Percentiles rank a stretch among this genome's conserved stretches.
Conservation (phyloP, 2,329 filamentous ascomycete genomes). For the Ilyonectria robusta region DNA sequence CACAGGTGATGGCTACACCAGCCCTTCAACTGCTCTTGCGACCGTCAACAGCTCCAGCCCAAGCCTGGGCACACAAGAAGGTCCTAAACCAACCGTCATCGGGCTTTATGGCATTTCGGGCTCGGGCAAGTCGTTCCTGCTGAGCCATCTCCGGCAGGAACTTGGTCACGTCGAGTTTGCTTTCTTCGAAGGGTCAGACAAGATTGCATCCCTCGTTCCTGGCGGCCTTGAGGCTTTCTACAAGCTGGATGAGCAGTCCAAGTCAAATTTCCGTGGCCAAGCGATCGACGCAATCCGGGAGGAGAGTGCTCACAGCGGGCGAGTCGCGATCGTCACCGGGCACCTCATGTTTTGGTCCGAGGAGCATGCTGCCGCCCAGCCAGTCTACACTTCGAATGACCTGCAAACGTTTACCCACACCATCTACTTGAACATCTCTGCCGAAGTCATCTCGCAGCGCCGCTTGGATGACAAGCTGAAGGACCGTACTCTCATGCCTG, state of each 20-base stretch:
- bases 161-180: slow-evolving; percentile 54
- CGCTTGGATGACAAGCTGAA: slow-evolving; percentile 55
- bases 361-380: slow-evolving; percentile 45
- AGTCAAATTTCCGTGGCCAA: slow-evolving; percentile 55
- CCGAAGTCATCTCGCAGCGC: slow-evolving; percentile 54
- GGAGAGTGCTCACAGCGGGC: slow-evolving; percentile 51
- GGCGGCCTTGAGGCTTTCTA: slow-evolving; percentile 66
- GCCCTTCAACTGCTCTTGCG: neutral
- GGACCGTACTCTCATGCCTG: slow-evolving; percentile 51
- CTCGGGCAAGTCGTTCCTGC: slow-evolving; percentile 65
- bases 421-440: slow-evolving; percentile 65
- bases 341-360: slow-evolving; percentile 70
- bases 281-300: slow-evolving; percentile 63
- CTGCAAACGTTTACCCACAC: slow-evolving; percentile 68
- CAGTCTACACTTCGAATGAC: slow-evolving; percentile 62
- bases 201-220: slow-evolving; percentile 58
- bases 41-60: neutral
- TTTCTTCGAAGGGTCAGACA: slow-evolving; percentile 68
- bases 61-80: neutral
- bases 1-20: neutral
- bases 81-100: slow-evolving; percentile 58
- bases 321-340: slow-evolving; percentile 65
- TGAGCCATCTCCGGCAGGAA: slow-evolving; percentile 56
- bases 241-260: slow-evolving; percentile 51
- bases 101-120: slow-evolving; percentile 70